Evolutionary conservation across 495 filamentous ascomycete species (phyloP), one percentile per base, ranked within the genome.

Genomic region (Penicillium coffeae): DNA sequence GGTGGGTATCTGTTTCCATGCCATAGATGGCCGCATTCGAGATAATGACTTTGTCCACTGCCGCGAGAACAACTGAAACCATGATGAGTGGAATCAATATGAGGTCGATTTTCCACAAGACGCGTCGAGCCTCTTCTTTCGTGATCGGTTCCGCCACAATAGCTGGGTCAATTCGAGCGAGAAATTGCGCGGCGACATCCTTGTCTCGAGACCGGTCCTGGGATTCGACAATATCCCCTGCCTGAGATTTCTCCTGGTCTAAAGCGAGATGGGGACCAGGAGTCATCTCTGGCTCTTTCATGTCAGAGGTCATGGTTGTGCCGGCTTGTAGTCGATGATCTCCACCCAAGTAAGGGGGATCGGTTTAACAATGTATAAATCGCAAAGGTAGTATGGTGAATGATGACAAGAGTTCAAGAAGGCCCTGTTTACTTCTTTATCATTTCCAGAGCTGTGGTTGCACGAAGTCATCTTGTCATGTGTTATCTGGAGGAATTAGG

Each of bases 21-120:
- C 78, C 73, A 64, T 77, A 77, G 51, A 74, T 64, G n/a, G 63
- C 66, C 3, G 68, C 64, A 40, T 61, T 64, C 3, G 61, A 62
- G 3, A 62, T 62, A 4, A 60, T 66, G 8, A 65, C 56, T 46
- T 72, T 68, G 42, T 72, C 68, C 38, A 69, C 60, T 9, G 60
- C 60, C 5, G 52, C 47, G 12, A 68, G 38, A 3, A 64, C 50
- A 16, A 56, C 47, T 14, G 64, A 62, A n/a, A 68, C 50, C 46
- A 56, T 56, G n/a, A 71, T 53, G 33, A 69, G 44, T 1, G 66
- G 68, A 25, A 71, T 58, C 10, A 71, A 19, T 12, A 58, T 52
- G 4, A 56, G 37, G 45, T 71, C 68, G 30, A 68, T 56, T 36
- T 69, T 69, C 55, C 64, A 63, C 27, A 62, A 25, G 34, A 71